Evolutionary conservation across 2,329 filamentous ascomycete genomes (phyloP).

Genomic region (Monosporascus ibericus): DNA sequence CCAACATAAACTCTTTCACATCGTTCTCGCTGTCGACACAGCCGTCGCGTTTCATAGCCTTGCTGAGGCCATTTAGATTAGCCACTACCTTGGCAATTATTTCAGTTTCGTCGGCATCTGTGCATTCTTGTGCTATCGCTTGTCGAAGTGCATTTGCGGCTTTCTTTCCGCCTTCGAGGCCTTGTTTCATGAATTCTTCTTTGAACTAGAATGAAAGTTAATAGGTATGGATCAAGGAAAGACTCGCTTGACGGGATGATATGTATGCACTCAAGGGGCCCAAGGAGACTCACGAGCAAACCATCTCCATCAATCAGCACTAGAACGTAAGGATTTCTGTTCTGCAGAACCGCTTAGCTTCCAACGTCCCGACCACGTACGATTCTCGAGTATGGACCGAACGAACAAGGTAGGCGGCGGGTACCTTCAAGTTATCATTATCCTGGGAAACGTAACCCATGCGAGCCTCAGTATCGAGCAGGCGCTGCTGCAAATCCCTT

Average conservation of each 20-base stretch:
- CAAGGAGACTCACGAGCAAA: constrained; percentile 41
- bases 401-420: constrained; percentile 7
- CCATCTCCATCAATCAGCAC: constrained; percentile 59
- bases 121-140: constrained; percentile 41
- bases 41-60: constrained; percentile 43
- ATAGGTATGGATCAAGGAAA: neutral
- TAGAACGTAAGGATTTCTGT: constrained; percentile 52
- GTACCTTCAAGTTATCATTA: constrained; percentile 42
- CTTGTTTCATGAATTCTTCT: constrained; percentile 46
- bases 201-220: constrained; percentile 42
- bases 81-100: constrained; percentile 52
- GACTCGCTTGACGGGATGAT: constrained; percentile 3
- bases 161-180: constrained; percentile 47
- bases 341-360: constrained; percentile 29
- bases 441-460: constrained; percentile 30
- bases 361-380: constrained; percentile 1
- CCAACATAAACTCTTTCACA: constrained; percentile 51
- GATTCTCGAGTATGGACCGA: neutral
- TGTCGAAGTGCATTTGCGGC: constrained; percentile 45
- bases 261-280: constrained; percentile 8
- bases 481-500: constrained; percentile 43
- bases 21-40: constrained; percentile 36
- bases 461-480: constrained; percentile 33
- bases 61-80: constrained; percentile 45
- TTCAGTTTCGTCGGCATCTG: constrained; percentile 40